Conservation (phyloP, 148 eudicot genomes). For the Silene uniflora region DNA sequence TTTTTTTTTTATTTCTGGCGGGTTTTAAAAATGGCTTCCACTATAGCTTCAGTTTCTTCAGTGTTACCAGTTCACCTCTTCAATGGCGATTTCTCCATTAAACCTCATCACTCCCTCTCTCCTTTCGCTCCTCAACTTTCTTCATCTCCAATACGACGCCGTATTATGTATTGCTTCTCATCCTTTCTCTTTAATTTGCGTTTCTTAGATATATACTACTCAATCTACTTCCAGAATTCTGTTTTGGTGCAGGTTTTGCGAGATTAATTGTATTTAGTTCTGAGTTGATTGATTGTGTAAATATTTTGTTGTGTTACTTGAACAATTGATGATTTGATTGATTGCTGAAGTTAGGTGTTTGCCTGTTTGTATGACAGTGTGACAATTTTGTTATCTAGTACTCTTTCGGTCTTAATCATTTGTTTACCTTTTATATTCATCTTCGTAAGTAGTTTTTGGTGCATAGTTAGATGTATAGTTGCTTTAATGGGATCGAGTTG, state of each 20-base stretch:
- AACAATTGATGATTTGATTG: background rate
- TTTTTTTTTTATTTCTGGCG: slow-evolving; percentile 9
- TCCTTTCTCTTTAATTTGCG: background rate
- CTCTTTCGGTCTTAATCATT: background rate
- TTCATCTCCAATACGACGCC: slow-evolving; percentile 24
- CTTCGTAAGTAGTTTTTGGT: no score
- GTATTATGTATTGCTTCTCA: slow-evolving; percentile 23
- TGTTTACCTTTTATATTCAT: no score
- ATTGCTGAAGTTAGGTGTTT: slow-evolving; percentile 3
- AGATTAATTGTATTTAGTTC: background rate
- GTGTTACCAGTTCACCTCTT: slow-evolving; percentile 16
- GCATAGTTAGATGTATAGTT: no score
- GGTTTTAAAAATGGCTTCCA: slow-evolving; percentile 27
- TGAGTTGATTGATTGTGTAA: background rate
- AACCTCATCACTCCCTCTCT: slow-evolving; percentile 17
- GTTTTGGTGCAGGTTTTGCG: background rate
- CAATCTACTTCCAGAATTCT: background rate
- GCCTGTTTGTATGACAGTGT: background rate
- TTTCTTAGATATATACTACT: background rate
- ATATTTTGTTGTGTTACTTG: background rate
- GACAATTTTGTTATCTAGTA: background rate
- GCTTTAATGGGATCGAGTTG: no score
- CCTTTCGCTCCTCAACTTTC: slow-evolving; percentile 16
- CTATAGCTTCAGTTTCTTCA: slow-evolving; percentile 7
- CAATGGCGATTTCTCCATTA: slow-evolving; percentile 29